These are phyloP conservation scores for Calonectria multiphialidica DNA, from an alignment of 2,329 filamentous ascomycete genomes.

Conservation along the genomic window DNA sequence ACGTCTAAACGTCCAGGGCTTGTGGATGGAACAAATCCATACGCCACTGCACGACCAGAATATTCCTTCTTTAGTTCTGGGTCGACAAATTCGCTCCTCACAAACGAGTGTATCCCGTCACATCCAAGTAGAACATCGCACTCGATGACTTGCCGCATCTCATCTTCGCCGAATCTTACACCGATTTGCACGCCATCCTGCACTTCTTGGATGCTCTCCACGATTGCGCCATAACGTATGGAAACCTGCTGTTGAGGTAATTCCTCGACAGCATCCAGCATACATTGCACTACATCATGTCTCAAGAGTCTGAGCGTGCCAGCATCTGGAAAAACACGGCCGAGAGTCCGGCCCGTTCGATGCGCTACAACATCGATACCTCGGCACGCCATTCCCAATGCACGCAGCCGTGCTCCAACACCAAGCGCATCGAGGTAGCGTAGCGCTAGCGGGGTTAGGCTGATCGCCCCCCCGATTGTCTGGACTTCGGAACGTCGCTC, in stretches of 20 bases:
- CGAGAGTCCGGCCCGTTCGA: conserved; percentile 41
- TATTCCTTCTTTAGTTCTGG: conserved; percentile 45
- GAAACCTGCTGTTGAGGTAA: conserved; percentile 23
- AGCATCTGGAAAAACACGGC: conserved; percentile 38
- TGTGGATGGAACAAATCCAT: conserved; percentile 33
- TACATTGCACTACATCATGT: conserved; percentile 38
- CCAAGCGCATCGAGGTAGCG: conserved; percentile 57
- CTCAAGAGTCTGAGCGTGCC: conserved; percentile 45
- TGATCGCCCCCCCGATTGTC: conserved; percentile 59
- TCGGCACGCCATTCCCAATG: conserved; percentile 28
- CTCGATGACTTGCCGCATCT: conserved; percentile 14
- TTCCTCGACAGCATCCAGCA: conserved; percentile 32
- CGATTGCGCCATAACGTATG: conserved; percentile 31
- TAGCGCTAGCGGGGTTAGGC: conserved; percentile 60
- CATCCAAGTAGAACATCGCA: conserved; percentile 50
- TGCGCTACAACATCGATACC: conserved; percentile 46
- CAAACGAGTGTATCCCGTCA: conserved; percentile 54
- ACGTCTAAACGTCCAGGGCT: neutral
- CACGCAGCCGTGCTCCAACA: conserved; percentile 42
- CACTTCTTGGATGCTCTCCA: conserved; percentile 29
- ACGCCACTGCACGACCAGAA: conserved; percentile 45
- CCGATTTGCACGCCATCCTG: conserved; percentile 5
- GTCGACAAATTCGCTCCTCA: conserved; percentile 46
- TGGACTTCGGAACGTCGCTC: conserved; percentile 59
- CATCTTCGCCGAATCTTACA: neutral